Evolutionary conservation across 371 early-diverging fungal genomes (phyloP).

Genomic region (Lichtheimia corymbifera): DNA sequence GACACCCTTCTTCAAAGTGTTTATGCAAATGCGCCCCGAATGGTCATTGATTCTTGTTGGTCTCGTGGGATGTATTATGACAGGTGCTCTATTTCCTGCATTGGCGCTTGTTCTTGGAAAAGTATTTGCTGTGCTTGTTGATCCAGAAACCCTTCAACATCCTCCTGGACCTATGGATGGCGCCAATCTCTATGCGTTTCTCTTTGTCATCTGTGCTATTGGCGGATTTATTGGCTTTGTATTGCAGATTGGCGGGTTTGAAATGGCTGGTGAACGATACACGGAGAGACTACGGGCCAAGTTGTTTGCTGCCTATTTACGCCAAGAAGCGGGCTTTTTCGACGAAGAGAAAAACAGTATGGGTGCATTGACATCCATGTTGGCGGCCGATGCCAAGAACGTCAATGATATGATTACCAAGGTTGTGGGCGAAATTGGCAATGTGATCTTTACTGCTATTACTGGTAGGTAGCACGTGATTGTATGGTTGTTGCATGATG

Average conservation of each 20-base stretch:
- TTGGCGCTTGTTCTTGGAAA: conserved; percentile 19
- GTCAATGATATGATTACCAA: conserved; percentile 63
- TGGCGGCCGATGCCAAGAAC: conserved; percentile 74
- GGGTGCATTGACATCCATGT: conserved; percentile 75
- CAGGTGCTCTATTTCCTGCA: conserved; percentile 48
- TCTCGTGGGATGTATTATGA: conserved; percentile 40
- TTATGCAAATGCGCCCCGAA: conserved; percentile 34
- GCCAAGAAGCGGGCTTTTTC: conserved; percentile 84
- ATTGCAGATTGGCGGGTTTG: conserved; percentile 30
- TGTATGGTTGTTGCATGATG: background rate
- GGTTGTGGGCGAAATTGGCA: conserved; percentile 53
- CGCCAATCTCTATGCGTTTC: conserved; percentile 69
- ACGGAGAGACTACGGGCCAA: conserved; percentile 56
- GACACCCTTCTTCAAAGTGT: conserved; percentile 41
- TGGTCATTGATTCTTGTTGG: conserved; percentile 43
- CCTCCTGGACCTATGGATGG: conserved; percentile 36
- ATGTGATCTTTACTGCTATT: conserved; percentile 40
- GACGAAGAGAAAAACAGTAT: conserved; percentile 76
- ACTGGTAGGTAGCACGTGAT: conserved; percentile 31
- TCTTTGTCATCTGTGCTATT: conserved; percentile 62
- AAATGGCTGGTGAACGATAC: conserved; percentile 49
- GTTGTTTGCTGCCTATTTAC: conserved; percentile 54
- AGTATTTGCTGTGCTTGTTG: conserved; percentile 28
- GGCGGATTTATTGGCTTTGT: conserved; percentile 41
- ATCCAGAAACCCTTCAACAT: background rate